Conservation (phyloP, 2,329 filamentous ascomycete genomes). For the Zymoseptoria crescenta region DNA sequence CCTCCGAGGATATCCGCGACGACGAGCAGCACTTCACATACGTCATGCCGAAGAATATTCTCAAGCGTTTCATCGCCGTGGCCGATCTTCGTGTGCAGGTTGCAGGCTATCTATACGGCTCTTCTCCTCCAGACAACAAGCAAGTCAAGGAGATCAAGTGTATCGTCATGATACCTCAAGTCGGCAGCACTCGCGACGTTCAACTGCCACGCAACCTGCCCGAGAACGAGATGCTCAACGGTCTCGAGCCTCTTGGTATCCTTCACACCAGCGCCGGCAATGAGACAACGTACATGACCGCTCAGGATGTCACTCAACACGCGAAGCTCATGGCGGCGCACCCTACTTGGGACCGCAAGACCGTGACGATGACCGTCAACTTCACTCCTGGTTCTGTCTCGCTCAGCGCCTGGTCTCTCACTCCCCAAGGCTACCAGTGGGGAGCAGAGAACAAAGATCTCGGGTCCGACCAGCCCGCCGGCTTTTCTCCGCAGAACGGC, state of each 20-base stretch:
- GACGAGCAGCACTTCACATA: constrained; percentile 88
- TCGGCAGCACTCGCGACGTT: constrained; percentile 84
- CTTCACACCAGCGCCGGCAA: constrained; percentile 95
- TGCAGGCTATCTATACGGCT: constrained; percentile 89
- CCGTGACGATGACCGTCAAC: constrained; percentile 86
- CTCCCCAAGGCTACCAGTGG: constrained; percentile 91
- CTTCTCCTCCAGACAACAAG: constrained; percentile 85
- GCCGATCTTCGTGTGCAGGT: constrained; percentile 94
- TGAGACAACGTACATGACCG: constrained; percentile 93
- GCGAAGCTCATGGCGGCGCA: constrained; percentile 82
- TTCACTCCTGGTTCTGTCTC: constrained; percentile 97
- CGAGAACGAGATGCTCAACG: constrained; percentile 80
- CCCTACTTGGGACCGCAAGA: constrained; percentile 75
- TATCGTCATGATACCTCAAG: constrained; percentile 96
- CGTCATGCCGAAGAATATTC: constrained; percentile 97
- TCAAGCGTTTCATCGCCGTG: constrained; percentile 97
- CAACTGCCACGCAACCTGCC: constrained; percentile 85
- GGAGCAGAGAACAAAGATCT: constrained; percentile 91
- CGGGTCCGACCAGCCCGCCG: constrained; percentile 84
- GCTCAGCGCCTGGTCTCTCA: constrained; percentile 85
- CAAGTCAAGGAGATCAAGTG: constrained; percentile 95
- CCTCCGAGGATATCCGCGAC: constrained; percentile 83
- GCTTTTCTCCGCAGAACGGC: constrained; percentile 54
- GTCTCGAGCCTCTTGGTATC: constrained; percentile 82
- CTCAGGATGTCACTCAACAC: constrained; percentile 89